A percentile compares a stretch with the other conserved stretches of the same genome.
These are phyloP conservation scores for Schizophyllum amplum DNA, from an alignment of 1,284 basidiomycete genomes.

Conservation along the genomic window DNA sequence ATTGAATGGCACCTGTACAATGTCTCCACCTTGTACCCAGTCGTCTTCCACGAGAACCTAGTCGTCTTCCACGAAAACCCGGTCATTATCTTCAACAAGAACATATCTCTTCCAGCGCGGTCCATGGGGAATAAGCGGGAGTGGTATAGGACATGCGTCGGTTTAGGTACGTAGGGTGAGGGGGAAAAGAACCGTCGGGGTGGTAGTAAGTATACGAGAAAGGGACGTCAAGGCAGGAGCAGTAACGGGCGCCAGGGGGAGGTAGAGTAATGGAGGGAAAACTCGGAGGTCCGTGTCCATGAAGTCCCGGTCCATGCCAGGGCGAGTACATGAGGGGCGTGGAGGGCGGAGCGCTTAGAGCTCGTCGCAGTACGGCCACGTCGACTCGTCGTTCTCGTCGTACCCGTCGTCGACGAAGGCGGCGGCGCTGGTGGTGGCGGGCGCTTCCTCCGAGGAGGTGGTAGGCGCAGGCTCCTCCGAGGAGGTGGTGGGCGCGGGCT, in stretches of 20 bases:
- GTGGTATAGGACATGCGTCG: neutral
- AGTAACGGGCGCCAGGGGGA: neutral
- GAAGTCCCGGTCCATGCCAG: neutral
- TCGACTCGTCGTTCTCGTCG: neutral
- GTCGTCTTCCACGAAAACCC: no score
- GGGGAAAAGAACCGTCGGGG: neutral
- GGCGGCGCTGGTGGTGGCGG: slow-evolving; percentile 10
- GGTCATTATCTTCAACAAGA: no score
- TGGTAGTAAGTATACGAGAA: neutral
- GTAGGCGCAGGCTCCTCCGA: slow-evolving; percentile 13
- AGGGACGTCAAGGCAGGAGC: neutral
- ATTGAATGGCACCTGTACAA: no score
- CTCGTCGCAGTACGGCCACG: neutral
- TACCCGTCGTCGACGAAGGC: slow-evolving; percentile 17
- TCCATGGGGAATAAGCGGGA: no score
- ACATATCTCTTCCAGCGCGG: no score
- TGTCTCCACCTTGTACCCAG: no score
- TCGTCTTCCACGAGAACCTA: no score
- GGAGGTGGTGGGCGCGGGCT: slow-evolving; percentile 16
- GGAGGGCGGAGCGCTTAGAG: neutral
- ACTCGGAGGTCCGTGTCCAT: neutral
- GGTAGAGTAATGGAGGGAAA: neutral
- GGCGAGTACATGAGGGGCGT: neutral
- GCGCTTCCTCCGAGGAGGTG: slow-evolving; percentile 16
- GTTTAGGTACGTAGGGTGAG: neutral